Evolutionary conservation across 495 filamentous ascomycete species (phyloP).

Genomic region (Tuber microsphaerosporum): DNA sequence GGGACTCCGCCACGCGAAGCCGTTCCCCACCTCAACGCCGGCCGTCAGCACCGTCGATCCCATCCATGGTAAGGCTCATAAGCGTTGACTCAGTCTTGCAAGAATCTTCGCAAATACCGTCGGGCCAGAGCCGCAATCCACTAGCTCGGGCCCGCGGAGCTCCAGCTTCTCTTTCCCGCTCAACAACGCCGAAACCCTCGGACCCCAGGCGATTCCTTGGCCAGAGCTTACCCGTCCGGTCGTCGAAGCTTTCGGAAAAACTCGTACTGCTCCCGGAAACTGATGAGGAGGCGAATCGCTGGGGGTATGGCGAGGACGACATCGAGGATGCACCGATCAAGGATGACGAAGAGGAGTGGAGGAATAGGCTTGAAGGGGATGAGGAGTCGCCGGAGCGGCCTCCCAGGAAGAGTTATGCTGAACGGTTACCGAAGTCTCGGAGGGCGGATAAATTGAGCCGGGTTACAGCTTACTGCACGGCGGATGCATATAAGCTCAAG

Average conservation of each 20-base stretch:
- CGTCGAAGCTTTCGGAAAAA: slow-evolving; percentile 90
- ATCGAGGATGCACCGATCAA: slow-evolving; percentile 58
- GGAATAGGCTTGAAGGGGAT: slow-evolving; percentile 47
- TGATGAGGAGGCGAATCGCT: slow-evolving; percentile 51
- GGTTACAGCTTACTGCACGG: slow-evolving; percentile 93
- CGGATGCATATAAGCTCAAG: slow-evolving; percentile 83
- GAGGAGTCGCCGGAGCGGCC: slow-evolving; percentile 31
- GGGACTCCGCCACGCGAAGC: slow-evolving; percentile 35
- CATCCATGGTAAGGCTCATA: slow-evolving; percentile 57
- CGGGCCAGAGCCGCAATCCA: slow-evolving; percentile 77
- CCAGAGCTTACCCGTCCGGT: slow-evolving; percentile 75
- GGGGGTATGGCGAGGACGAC: slow-evolving; percentile 51
- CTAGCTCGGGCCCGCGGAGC: slow-evolving; percentile 50
- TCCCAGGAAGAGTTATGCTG: slow-evolving; percentile 82
- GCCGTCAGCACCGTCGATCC: slow-evolving; percentile 28
- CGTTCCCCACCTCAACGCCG: slow-evolving; percentile 19
- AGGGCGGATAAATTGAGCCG: slow-evolving; percentile 79
- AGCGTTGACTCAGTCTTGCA: slow-evolving; percentile 95
- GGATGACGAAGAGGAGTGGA: slow-evolving; percentile 68
- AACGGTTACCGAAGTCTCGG: slow-evolving; percentile 82
- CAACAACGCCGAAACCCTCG: slow-evolving; percentile 40
- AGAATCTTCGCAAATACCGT: slow-evolving; percentile 89
- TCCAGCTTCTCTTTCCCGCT: slow-evolving; percentile 43
- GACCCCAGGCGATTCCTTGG: slow-evolving; percentile 51
- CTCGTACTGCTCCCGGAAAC: slow-evolving; percentile 90